Percentiles rank a stretch among this genome's conserved stretches.
Evolutionary conservation across 1,284 basidiomycete genomes (phyloP).

Genomic region (Entoloma clypeatum): DNA sequence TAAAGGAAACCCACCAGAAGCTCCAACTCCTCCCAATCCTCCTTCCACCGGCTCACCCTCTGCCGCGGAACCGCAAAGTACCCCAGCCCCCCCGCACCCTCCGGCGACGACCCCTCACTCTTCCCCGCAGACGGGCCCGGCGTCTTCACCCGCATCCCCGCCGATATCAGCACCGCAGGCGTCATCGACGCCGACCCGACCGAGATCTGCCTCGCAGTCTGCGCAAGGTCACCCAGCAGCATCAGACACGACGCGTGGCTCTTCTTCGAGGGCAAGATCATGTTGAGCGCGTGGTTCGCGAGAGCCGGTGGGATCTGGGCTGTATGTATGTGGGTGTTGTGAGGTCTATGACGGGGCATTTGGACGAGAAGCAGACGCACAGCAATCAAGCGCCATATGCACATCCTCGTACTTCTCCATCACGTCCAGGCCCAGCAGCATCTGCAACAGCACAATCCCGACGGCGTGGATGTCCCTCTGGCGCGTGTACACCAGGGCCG

Average conservation of each 20-base stretch:
- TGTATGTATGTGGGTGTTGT: constrained; percentile 22
- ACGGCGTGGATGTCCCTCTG: constrained; percentile 72
- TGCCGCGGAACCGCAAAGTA: constrained; percentile 49
- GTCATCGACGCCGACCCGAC: constrained; percentile 21
- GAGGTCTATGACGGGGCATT: not conserved
- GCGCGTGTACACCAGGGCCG: constrained; percentile 63
- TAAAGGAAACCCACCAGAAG: constrained; percentile 46
- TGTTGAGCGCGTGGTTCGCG: constrained; percentile 47
- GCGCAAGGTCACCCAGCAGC: constrained; percentile 40
- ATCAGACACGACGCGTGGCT: constrained; percentile 46
- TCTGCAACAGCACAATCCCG: constrained; percentile 71
- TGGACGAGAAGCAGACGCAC: constrained; percentile 26
- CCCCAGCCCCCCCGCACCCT: constrained; percentile 40
- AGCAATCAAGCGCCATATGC: constrained; percentile 41
- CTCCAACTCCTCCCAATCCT: constrained; percentile 82
- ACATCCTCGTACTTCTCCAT: constrained; percentile 42
- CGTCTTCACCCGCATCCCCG: constrained; percentile 47
- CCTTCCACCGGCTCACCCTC: constrained; percentile 72
- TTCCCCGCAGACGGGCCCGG: constrained; percentile 32
- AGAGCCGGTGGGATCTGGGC: constrained; percentile 49
- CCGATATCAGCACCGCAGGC: constrained; percentile 31
- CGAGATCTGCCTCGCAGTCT: constrained; percentile 28
- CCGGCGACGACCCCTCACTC: constrained; percentile 10
- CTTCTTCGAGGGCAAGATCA: constrained; percentile 61
- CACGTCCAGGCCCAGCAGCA: constrained; percentile 70